A percentile compares a stretch with the other conserved stretches of the same genome.
These are phyloP conservation scores for Rhizomucor miehei DNA, from an alignment of 371 early-diverging fungal genomes.

Conservation along the genomic window DNA sequence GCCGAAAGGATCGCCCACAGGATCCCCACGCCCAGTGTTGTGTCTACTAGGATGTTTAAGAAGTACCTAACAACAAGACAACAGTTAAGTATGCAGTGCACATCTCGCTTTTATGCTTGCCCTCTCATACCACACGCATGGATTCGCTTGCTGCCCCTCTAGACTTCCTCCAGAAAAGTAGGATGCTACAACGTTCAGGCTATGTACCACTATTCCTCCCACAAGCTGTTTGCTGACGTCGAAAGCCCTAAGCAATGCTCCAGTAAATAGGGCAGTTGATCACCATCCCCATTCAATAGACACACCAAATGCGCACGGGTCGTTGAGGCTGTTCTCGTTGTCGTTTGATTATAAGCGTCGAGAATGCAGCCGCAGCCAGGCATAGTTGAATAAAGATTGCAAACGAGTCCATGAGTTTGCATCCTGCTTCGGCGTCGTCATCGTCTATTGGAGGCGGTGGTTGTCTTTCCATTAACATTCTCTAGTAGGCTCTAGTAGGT, in stretches of 20 bases:
- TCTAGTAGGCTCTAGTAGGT: not conserved
- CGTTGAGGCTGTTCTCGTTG: constrained; percentile 60
- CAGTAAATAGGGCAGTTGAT: not conserved
- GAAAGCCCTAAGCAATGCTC: constrained; percentile 49
- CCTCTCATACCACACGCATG: constrained; percentile 76
- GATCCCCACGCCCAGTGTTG: constrained; percentile 66
- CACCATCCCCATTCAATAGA: not conserved
- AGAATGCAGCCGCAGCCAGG: constrained; percentile 60
- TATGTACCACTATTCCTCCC: constrained; percentile 63
- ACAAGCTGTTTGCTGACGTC: constrained; percentile 68
- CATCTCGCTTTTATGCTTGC: too few relatives aligned
- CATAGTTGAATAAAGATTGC: constrained; percentile 63
- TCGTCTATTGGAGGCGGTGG: constrained; percentile 17
- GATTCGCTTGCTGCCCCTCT: constrained; percentile 51
- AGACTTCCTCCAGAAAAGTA: constrained; percentile 51
- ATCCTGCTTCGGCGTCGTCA: constrained; percentile 37
- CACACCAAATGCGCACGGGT: constrained; percentile 62
- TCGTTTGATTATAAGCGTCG: constrained; percentile 62
- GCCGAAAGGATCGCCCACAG: constrained; percentile 53
- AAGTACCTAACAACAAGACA: constrained; percentile 54
- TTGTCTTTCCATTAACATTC: not conserved
- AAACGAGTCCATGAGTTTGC: constrained; percentile 60
- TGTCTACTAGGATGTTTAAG: constrained; percentile 69
- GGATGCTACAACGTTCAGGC: constrained; percentile 60
- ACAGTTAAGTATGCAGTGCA: not conserved